A percentile compares a stretch with the other conserved stretches of the same genome.
phyloP scores from a whole-genome alignment of 495 filamentous ascomycete genomes.

The Penicillium lividum region DNA sequence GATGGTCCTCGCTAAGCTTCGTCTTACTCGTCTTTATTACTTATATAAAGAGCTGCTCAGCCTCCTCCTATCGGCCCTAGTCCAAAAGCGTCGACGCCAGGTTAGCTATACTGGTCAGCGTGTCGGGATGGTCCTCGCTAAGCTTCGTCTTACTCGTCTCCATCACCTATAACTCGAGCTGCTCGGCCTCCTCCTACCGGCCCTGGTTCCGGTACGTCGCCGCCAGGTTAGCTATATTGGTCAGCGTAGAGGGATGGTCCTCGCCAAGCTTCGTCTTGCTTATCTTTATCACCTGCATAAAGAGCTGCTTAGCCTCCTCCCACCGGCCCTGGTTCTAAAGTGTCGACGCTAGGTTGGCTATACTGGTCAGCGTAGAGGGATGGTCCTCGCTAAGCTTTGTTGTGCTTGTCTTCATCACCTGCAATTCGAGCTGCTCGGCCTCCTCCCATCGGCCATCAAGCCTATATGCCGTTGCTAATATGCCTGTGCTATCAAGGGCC shows the following conservation, averaged over 20 bases:
- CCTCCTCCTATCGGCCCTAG: no score
- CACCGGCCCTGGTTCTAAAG: not conserved
- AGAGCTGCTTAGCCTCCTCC: not conserved
- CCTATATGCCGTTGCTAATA: not conserved
- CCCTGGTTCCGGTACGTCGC: not conserved
- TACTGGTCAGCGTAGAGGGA: not conserved
- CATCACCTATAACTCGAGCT: no score
- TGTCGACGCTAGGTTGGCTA: not conserved
- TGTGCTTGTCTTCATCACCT: not conserved
- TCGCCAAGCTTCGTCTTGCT: constrained; percentile 1
- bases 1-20: no score
- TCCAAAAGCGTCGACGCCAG: no score
- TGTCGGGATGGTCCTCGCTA: no score
- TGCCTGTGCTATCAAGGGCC: not conserved
- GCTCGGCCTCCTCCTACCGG: no score
- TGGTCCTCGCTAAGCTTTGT: constrained; percentile 4
- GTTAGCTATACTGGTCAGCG: constrained; percentile 7
- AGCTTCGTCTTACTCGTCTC: no score
- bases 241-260: not conserved
- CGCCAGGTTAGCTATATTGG: not conserved
- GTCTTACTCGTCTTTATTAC: no score
- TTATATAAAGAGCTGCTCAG: no score
- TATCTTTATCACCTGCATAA: not conserved
- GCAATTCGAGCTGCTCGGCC: not conserved
- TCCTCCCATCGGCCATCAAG: not conserved